phyloP scores from a whole-genome alignment of 2,329 filamentous ascomycete genomes.

The Stagonosporopsis cucurbitacearum region DNA sequence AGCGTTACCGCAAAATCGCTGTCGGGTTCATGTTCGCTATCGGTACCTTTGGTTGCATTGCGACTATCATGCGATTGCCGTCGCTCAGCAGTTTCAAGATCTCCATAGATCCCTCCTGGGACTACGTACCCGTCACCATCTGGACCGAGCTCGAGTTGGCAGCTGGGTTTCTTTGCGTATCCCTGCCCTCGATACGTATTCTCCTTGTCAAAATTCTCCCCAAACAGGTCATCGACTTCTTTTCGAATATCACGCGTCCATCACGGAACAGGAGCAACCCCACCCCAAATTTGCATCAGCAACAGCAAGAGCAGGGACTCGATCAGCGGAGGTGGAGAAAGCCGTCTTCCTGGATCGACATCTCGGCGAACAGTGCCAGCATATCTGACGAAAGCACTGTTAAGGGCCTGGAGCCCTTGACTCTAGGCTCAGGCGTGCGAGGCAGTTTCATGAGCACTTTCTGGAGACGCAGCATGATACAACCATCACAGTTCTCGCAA shows the following conservation, averaged over 20 bases:
- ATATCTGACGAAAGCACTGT: not conserved
- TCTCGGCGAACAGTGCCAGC: not conserved
- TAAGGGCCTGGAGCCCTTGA: not conserved
- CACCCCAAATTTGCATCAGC: not conserved
- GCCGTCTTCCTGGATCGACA: slow-evolving; percentile 2
- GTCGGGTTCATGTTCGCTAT: slow-evolving; percentile 37
- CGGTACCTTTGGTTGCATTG: slow-evolving; percentile 36
- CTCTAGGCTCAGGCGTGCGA: slow-evolving; percentile 1
- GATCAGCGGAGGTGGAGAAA: slow-evolving; percentile 3
- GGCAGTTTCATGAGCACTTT: slow-evolving; percentile 18
- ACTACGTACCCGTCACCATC: slow-evolving; percentile 30
- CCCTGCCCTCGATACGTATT: slow-evolving; percentile 21
- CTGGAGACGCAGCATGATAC: slow-evolving; percentile 10
- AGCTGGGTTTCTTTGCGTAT: slow-evolving; percentile 17
- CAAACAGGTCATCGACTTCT: slow-evolving; percentile 11
- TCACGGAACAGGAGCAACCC: slow-evolving; percentile 10
- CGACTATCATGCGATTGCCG: slow-evolving; percentile 33
- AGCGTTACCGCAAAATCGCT: slow-evolving; percentile 27
- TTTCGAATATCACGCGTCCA: slow-evolving; percentile 17
- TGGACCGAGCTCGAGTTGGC: slow-evolving; percentile 32
- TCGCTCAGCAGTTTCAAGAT: slow-evolving; percentile 28
- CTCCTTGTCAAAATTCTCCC: slow-evolving; percentile 21
- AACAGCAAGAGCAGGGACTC: not conserved
- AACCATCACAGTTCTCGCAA: slow-evolving; percentile 8
- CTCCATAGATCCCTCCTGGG: slow-evolving; percentile 32